phyloP scores from a whole-genome alignment of 73 alveolate species.

The Paramecium caudatum region DNA sequence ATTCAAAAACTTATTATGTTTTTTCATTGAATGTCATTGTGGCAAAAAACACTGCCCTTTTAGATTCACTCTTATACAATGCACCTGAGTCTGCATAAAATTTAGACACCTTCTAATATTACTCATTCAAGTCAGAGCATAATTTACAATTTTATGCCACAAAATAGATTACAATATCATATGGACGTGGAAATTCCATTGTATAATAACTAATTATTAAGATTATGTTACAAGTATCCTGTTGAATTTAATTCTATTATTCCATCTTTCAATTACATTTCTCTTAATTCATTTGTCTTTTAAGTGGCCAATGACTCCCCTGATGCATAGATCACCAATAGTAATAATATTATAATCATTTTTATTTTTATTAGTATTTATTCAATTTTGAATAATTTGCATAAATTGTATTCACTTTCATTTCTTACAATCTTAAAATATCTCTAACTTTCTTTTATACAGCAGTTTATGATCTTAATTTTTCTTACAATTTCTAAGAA shows the following conservation, averaged over 20 bases:
- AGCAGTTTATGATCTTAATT: not conserved
- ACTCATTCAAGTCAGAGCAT: conserved; percentile 21
- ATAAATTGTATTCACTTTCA: conserved; percentile 43
- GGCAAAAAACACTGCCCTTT: conserved; percentile 76
- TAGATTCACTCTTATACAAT: conserved; percentile 44
- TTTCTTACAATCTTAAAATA: not conserved
- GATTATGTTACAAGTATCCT: conserved; percentile 55
- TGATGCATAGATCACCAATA: not conserved
- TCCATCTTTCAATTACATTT: conserved; percentile 63
- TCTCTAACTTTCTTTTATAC: conserved; percentile 34
- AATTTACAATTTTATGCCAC: conserved; percentile 73
- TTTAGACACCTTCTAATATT: conserved; percentile 43
- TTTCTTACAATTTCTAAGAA: not conserved
- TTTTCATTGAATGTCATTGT: conserved; percentile 63
- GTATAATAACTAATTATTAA: conserved; percentile 51
- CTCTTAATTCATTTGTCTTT: conserved; percentile 60
- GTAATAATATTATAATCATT: conserved; percentile 29
- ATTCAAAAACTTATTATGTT: conserved; percentile 22
- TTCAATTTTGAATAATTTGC: conserved; percentile 42
- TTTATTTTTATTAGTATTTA: conserved; percentile 2
- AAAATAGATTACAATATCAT: conserved; percentile 72
- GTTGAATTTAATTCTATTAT: conserved; percentile 70
- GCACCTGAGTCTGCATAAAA: conserved; percentile 65
- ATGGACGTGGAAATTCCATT: conserved; percentile 75
- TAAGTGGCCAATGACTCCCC: not conserved